A percentile compares a stretch with the other conserved stretches of the same genome.
These are phyloP conservation scores for Lasiosphaeria miniovina DNA, from an alignment of 495 filamentous ascomycete genomes.

Conservation along the genomic window DNA sequence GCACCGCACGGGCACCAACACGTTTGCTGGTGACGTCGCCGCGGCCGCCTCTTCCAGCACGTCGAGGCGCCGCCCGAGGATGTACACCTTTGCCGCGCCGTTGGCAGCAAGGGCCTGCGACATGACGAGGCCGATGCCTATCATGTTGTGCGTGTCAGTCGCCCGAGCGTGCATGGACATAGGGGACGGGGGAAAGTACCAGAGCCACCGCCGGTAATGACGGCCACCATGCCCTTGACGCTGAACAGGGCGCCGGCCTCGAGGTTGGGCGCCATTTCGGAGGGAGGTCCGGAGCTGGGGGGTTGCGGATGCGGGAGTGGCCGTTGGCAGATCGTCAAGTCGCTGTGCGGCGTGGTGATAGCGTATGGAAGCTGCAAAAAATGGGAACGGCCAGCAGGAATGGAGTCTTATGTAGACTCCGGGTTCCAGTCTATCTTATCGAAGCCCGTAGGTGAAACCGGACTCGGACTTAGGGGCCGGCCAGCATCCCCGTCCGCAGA, in stretches of 20 bases:
- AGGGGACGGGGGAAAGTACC: constrained; percentile 33
- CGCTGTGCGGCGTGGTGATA: too few relatives aligned
- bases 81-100: constrained; percentile 66
- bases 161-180: neutral
- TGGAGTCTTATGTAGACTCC: too few relatives aligned
- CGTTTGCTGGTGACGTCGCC: constrained; percentile 20
- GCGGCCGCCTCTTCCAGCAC: constrained; percentile 45
- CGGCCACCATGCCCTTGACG: constrained; percentile 58
- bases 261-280: constrained; percentile 16
- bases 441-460: too few relatives aligned
- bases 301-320: too few relatives aligned
- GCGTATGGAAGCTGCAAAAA: too few relatives aligned
- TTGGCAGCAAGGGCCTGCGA: constrained; percentile 59
- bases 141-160: neutral
- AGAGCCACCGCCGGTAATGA: constrained; percentile 60
- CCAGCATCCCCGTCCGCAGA: too few relatives aligned
- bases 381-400: too few relatives aligned
- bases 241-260: constrained; percentile 41
- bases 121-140: constrained; percentile 66
- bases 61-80: constrained; percentile 59
- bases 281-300: neutral
- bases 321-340: too few relatives aligned
- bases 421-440: too few relatives aligned
- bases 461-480: too few relatives aligned
- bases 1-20: constrained; percentile 56